phyloP scores from a whole-genome alignment of 257 asterid species.

The Salvia miltiorrhiza region DNA sequence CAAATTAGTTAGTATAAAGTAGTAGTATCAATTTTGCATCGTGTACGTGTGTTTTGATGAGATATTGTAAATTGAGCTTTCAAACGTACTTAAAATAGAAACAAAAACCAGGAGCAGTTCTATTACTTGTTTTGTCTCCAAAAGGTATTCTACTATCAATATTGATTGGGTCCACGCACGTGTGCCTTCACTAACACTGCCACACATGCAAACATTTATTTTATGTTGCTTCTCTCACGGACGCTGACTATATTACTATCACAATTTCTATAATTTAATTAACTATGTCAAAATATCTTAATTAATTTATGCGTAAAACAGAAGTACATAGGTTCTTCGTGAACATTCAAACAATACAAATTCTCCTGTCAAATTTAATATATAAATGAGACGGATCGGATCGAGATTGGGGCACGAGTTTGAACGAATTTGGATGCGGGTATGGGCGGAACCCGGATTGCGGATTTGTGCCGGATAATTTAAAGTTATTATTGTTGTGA shows the following conservation, averaged over 20 bases:
- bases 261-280: conserved; percentile 49
- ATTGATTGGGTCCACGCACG: conserved; percentile 21
- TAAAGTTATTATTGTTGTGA: no score
- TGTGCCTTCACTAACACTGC: conserved; percentile 5
- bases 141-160: background rate
- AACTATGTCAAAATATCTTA: background rate
- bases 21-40: no score
- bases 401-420: no score
- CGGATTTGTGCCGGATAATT: no score
- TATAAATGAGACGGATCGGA: no score
- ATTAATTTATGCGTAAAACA: background rate
- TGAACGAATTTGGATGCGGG: no score
- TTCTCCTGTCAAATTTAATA: no score
- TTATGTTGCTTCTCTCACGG: conserved; percentile 19
- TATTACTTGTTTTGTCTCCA: background rate
- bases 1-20: no score
- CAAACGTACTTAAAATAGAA: background rate
- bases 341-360: no score
- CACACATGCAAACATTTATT: conserved; percentile 6
- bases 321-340: no score
- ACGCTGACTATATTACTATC: conserved; percentile 24
- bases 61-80: background rate
- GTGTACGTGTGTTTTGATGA: no score
- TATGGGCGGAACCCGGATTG: no score
- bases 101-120: background rate